Conservation (phyloP, 495 filamentous ascomycete species). For the Talaromyces nanjingensis region DNA sequence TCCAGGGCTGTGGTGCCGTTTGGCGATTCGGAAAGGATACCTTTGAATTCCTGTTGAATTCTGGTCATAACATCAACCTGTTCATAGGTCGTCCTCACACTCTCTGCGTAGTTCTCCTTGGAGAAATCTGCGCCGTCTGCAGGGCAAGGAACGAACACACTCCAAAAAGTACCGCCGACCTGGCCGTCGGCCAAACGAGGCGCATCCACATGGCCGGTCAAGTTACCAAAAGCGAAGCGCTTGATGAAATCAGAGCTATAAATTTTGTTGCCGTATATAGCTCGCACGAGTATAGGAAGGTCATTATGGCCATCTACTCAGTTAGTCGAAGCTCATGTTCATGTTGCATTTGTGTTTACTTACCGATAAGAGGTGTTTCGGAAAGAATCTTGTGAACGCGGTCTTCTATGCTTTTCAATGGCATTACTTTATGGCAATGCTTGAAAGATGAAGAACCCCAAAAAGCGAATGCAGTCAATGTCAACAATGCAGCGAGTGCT, state of each 20-base stretch:
- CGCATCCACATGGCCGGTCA: conserved; percentile 72
- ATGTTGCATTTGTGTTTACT: conserved; percentile 5
- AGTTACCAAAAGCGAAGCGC: conserved; percentile 57
- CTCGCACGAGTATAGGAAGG: conserved; percentile 65
- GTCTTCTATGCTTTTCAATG: conserved; percentile 39
- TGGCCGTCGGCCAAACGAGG: conserved; percentile 48
- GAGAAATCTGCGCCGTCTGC: conserved; percentile 63
- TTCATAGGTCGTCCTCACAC: conserved; percentile 64
- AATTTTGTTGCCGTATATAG: conserved; percentile 68
- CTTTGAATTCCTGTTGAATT: conserved; percentile 59
- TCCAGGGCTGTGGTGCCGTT: conserved; percentile 51
- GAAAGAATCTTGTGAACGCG: conserved; percentile 63
- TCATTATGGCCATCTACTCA: conserved; percentile 85
- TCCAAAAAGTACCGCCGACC: conserved; percentile 78
- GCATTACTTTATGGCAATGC: neutral
- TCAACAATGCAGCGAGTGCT: neutral
- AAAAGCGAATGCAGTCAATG: neutral
- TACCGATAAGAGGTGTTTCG: conserved; percentile 76
- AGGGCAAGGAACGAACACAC: conserved; percentile 75
- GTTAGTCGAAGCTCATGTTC: conserved; percentile 2
- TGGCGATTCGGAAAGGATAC: conserved; percentile 53
- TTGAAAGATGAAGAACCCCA: neutral
- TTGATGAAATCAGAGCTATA: conserved; percentile 65
- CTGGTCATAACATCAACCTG: conserved; percentile 79
- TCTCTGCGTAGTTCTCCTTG: conserved; percentile 57